A percentile compares a stretch with the other conserved stretches of the same genome.
These are phyloP conservation scores for Raddia guianensis DNA, from an alignment of 176 grass and related monocot genomes.

Conservation along the genomic window DNA sequence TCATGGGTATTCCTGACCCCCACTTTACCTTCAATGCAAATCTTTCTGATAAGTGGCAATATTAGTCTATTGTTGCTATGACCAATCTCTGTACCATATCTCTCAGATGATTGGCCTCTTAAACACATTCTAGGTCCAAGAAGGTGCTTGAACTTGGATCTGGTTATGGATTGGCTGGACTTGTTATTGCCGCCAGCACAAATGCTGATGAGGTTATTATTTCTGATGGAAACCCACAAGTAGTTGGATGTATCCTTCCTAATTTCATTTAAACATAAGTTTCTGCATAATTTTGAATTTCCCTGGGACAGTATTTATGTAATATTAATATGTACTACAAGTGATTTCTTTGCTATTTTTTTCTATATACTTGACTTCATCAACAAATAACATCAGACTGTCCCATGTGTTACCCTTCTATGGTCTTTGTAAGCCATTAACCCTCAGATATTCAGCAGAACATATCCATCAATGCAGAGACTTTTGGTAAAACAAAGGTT, in stretches of 20 bases:
- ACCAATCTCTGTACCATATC: slow-evolving; percentile 12
- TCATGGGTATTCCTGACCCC: not conserved
- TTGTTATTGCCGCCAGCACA: slow-evolving; percentile 76
- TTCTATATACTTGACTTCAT: not conserved
- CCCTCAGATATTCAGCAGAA: slow-evolving; percentile 83
- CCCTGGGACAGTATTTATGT: not conserved
- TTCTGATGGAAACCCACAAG: slow-evolving; percentile 97
- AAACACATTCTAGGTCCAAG: slow-evolving; percentile 61
- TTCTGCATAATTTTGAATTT: not conserved
- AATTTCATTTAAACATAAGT: slow-evolving; percentile 4
- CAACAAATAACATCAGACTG: not conserved
- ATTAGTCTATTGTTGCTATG: slow-evolving; percentile 21
- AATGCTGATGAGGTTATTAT: slow-evolving; percentile 75
- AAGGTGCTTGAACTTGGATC: slow-evolving; percentile 95
- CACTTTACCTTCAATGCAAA: slow-evolving; percentile 22
- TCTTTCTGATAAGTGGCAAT: slow-evolving; percentile 6
- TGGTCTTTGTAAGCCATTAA: slow-evolving; percentile 65
- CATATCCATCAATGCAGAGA: slow-evolving; percentile 58
- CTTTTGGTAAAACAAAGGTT: slow-evolving; percentile 75
- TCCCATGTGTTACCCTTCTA: not conserved
- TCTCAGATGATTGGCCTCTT: slow-evolving; percentile 30
- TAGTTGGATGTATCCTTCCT: slow-evolving; percentile 93
- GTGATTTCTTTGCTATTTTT: not conserved
- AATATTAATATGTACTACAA: not conserved
- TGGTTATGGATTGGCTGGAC: slow-evolving; percentile 83